Evolutionary conservation across 495 filamentous ascomycete genomes (phyloP), one percentile per base, ranked within the genome.

Genomic region (Barbatosphaeria neglecta): DNA sequence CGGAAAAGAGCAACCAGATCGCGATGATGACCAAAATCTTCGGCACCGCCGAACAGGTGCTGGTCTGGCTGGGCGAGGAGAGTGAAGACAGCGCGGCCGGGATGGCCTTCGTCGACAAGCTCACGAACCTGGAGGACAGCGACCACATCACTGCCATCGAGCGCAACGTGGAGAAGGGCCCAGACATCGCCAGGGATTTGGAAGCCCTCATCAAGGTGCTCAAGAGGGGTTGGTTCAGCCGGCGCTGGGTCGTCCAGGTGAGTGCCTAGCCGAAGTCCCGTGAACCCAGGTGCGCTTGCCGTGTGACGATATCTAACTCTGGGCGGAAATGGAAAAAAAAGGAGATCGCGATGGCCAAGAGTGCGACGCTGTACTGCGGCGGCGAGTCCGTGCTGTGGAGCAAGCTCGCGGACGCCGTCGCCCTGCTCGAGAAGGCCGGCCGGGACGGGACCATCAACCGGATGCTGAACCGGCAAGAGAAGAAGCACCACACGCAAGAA

Each of bases 1-100:
- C 47, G 17, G 37, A 39, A 18, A 59, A 53, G 44, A 48, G 50
- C 22, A 27, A 50, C 20, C 63, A 66, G 37, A 56, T 66, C 8
- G 39, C 40, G 8, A 37, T 56, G 28, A 65, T 66, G 63, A 46
- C 49, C 5, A 38, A 48, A 16, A 63, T 65, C 19, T 66, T 57
- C 37, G 22, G 45, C 24, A 45, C 42, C 4, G 63, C 63, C 7
- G 19, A 20, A 0, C 40, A 23, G 18, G 60, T 65, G 8, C 45
- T 52, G 38, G 39, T 63, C 9, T 66, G 62, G 60, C 52, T 66
- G 6, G 63, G 41, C 24, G 24, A 44, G 24, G 41, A 17, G 4
- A 17, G 18, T 8, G 24, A 44, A 1, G 19, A 24, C 22, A 44
- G 41, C 24, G 24, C 15, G 5, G 25, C 23, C 4, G 41, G 20